Percentiles rank a stretch among this genome's conserved stretches.
phyloP scores from a whole-genome alignment of 2,329 filamentous ascomycete species.

The Rutstroemia sp. region DNA sequence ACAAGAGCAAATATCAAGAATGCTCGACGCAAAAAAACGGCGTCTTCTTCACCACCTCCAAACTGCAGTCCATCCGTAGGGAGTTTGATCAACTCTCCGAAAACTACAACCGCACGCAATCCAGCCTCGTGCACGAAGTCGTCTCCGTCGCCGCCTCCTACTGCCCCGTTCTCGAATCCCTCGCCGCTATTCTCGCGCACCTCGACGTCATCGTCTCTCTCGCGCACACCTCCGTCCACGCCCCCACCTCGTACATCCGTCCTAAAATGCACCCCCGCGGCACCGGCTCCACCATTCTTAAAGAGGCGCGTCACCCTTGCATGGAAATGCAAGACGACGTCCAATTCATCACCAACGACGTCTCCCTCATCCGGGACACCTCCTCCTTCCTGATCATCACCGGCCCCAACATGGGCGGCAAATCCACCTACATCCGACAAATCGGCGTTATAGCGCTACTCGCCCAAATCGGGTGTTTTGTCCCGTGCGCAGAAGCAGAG shows the following conservation, averaged over 20 bases:
- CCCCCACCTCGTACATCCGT: slow-evolving; percentile 83
- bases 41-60: slow-evolving; percentile 91
- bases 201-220: slow-evolving; percentile 58
- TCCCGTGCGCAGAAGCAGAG: slow-evolving; percentile 84
- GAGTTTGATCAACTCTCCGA: slow-evolving; percentile 92
- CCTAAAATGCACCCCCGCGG: slow-evolving; percentile 87
- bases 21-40: slow-evolving; percentile 98
- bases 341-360: slow-evolving; percentile 97
- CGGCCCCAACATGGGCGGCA: slow-evolving; percentile 98
- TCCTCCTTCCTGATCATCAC: slow-evolving; percentile 76
- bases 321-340: slow-evolving; percentile 99
- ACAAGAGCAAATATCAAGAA: slow-evolving; percentile 84
- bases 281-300: slow-evolving; percentile 80
- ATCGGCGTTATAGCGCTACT: slow-evolving; percentile 95
- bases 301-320: slow-evolving; percentile 90
- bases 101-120: slow-evolving; percentile 93
- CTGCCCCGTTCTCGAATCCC: slow-evolving; percentile 80
- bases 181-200: slow-evolving; percentile 83
- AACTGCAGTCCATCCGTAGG: slow-evolving; percentile 69
- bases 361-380: slow-evolving; percentile 66
- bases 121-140: slow-evolving; percentile 83
- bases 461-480: slow-evolving; percentile 95
- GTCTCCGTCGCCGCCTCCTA: slow-evolving; percentile 92
- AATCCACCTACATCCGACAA: slow-evolving; percentile 96
- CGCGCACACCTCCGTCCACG: slow-evolving; percentile 73